Base-by-base conservation (phyloP, 345 rosid genomes). In the Xanthoceras sorbifolium region DNA sequence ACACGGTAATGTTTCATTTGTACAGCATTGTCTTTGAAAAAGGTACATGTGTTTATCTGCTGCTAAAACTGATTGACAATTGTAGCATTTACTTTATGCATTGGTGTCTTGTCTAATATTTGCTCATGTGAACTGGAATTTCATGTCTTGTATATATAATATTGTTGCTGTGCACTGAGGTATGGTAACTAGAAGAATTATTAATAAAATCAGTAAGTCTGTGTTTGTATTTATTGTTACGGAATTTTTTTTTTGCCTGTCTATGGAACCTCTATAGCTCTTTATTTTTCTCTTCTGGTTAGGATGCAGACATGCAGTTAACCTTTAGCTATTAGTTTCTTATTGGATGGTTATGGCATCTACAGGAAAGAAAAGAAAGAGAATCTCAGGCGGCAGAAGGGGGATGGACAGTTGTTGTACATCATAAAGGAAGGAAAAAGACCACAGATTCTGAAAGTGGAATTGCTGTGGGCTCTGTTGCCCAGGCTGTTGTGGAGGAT, bases 361-460 rank as follows among this genome's bases (percentile, higher is more conserved):
- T 76, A 67, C 88, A 96, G 98, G 97, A 89, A 89, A 88, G 83
- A 75, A 85, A 87, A 84, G 92, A 86, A 44, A 88, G 84, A 81
- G 98, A 92, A 89, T 95, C 93, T 76, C 92, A 76, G 73, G 93
- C 89, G 68, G 92, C 94, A 42, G 98, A 92, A 80, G 99, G 93
- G 63, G 99, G 98, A 40, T 96, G 98, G 99, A 94, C 97, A 42
- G 98, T 94, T 75, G 99, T 94, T 5, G 86, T 80, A 28, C 99
- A 93, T 82, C 97, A 91, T 69, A 96, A 91, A 86, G 98, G 99
- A 81, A 92, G 98, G 89, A 96, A 96, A 78, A 96, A 92, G 77
- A 90, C 93, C 5, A 87, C 91, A 64, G 99, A 93, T 26, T 12
- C 89, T 54, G 95, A 92, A 79, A 85, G 87, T 60, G 99, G 98